Conservation (phyloP, 2,329 filamentous ascomycete species). For the Nothophoma quercina region DNA sequence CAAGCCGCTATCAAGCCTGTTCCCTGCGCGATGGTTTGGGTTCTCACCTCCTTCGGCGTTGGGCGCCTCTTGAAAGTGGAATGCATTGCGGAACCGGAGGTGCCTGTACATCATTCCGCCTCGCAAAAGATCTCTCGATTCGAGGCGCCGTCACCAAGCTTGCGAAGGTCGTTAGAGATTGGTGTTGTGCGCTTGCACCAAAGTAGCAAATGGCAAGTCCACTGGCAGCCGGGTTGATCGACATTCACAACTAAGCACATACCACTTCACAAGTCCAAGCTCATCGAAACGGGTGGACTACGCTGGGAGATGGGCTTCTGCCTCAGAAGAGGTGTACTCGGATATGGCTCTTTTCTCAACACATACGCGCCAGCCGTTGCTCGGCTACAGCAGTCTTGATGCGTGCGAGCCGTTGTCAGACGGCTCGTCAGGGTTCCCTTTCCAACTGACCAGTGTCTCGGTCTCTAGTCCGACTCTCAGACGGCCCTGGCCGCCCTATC, state of each 20-base stretch:
- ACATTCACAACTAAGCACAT: conserved; percentile 13
- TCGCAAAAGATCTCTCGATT: not conserved
- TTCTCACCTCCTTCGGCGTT: conserved; percentile 2
- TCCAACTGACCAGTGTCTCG: conserved; percentile 12
- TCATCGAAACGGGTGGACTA: conserved; percentile 14
- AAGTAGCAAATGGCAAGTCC: conserved; percentile 33
- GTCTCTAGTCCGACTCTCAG: conserved; percentile 21
- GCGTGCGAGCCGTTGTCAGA: conserved; percentile 19
- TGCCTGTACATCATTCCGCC: not conserved
- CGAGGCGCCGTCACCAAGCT: not conserved
- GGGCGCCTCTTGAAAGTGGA: not conserved
- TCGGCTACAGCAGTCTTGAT: conserved; percentile 16
- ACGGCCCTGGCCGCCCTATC: conserved; percentile 26
- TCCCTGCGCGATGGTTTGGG: conserved; percentile 10
- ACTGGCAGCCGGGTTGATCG: conserved; percentile 3
- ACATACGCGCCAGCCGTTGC: conserved; percentile 11
- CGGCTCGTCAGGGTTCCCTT: not conserved
- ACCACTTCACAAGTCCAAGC: conserved; percentile 6
- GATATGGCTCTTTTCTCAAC: not conserved
- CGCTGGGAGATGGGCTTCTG: not conserved
- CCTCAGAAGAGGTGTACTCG: not conserved
- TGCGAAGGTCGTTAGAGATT: not conserved
- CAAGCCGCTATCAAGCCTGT: not conserved
- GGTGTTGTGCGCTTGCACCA: conserved; percentile 23
- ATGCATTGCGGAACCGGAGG: not conserved